phyloP scores from a whole-genome alignment of 176 grass and related monocot species.

The Pharus latifolius region DNA sequence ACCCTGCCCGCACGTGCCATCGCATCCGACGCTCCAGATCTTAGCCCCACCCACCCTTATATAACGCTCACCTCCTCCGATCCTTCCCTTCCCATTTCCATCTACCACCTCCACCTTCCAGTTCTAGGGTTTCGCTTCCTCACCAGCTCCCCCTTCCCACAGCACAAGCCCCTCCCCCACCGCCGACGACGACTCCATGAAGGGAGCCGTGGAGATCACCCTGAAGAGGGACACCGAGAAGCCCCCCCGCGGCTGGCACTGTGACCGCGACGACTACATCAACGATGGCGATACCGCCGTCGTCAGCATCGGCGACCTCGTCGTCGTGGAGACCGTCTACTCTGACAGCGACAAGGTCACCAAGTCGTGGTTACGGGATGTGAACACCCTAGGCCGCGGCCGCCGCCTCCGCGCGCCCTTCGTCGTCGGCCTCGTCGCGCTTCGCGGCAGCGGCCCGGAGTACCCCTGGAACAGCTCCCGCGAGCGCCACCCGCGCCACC shows the following conservation, averaged over 20 bases:
- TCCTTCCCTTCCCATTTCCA: not conserved
- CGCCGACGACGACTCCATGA: not conserved
- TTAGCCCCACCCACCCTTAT: too few relatives aligned
- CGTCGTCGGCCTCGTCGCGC: constrained; percentile 13
- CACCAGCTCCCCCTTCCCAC: not conserved
- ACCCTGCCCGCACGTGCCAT: too few relatives aligned
- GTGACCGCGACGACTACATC: not conserved
- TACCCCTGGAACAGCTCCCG: too few relatives aligned
- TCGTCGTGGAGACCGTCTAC: constrained; percentile 5
- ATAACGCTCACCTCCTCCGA: too few relatives aligned
- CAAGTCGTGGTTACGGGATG: constrained; percentile 1
- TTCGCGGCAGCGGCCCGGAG: not conserved
- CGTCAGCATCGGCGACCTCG: not conserved
- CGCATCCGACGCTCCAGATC: too few relatives aligned
- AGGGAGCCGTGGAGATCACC: not conserved
- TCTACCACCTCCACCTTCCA: constrained; percentile 10
- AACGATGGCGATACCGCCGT: not conserved
- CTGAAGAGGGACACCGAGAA: not conserved
- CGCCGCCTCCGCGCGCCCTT: not conserved
- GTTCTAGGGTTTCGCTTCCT: too few relatives aligned
- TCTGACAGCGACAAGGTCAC: not conserved
- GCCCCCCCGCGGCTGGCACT: too few relatives aligned
- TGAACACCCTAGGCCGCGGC: not conserved
- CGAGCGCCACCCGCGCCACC: not conserved
- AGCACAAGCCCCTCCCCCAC: not conserved